Base-by-base conservation (phyloP, 2,329 filamentous ascomycete genomes). In the Exophiala sp. region DNA sequence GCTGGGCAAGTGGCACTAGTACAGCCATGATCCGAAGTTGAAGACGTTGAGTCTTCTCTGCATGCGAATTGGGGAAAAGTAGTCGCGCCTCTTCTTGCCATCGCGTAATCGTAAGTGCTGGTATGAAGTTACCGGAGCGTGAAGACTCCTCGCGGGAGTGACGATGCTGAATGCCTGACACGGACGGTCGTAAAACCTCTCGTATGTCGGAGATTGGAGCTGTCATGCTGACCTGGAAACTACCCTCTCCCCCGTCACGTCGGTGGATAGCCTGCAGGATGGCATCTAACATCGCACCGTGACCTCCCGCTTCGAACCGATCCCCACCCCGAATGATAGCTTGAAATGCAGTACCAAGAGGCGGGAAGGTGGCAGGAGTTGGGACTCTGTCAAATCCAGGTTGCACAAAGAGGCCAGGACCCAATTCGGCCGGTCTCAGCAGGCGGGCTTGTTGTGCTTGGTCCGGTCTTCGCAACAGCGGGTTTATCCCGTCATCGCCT, bases 71-170 rank as follows among this genome's bases (percentile, higher is more conserved):
- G 21, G 86, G 86, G 66, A 93, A 97, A 0, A 97, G 76, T 66
- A 98, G 82, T 56, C 85, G 83, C 7, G 89, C 84, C 66, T 97
- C 94, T 63, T 96, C 88, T 63, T 86, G 81, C 84, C 94, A 98
- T 54, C 93, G 83, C 46, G 78, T 76, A 48, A 78, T 73, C 1
- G 93, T 97, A 7, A 80, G 75, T 30, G 81, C 79, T 7, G 88
- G 76, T 16, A 76, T 72, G 65, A 97, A 97, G 2, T 81, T 73
- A 21, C 90, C 83, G 10, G 88, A 85, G 59, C 86, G 83, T n/a
- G 80, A 74, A 27, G 72, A 72, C 52, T 76, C 73, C 46, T 75
- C 73, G 22, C 56, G 52, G 68, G 58, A 70, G 65, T 58, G 72
- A 70, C 48, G 79, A 61, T 42, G 77, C 44, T 77, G 73, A 55